Conservation (phyloP, 2,329 filamentous ascomycete genomes). For the Phaeophleospora eucalypticola region DNA sequence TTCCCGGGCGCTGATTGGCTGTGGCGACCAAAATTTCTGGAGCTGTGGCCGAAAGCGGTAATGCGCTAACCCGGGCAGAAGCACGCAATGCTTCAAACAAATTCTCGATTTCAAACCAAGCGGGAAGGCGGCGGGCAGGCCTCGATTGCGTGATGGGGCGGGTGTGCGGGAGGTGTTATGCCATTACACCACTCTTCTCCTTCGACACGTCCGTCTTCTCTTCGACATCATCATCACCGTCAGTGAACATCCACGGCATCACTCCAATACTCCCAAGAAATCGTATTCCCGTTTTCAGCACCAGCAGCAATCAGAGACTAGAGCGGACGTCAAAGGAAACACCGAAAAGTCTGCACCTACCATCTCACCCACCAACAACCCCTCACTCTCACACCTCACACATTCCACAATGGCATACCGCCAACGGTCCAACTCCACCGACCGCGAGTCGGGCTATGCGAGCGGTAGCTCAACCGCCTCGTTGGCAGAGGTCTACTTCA, state of each 20-base stretch:
- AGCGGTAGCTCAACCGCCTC: constrained; percentile 60
- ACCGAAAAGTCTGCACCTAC: constrained; percentile 4
- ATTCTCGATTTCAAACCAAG: background rate
- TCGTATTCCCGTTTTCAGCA: too few relatives aligned
- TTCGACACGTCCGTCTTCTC: background rate
- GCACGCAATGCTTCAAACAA: background rate
- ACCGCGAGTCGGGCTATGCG: constrained; percentile 79
- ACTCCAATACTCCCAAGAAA: background rate
- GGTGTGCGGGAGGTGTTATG: background rate
- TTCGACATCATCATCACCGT: background rate
- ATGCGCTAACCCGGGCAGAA: background rate
- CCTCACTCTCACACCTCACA: background rate
- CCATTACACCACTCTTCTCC: background rate
- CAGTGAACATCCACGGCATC: background rate
- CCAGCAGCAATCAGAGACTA: background rate
- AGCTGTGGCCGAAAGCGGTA: background rate
- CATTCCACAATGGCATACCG: constrained; percentile 15
- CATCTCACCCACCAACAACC: too few relatives aligned
- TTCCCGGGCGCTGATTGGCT: constrained; percentile 2
- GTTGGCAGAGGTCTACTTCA: constrained; percentile 78
- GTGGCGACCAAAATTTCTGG: background rate
- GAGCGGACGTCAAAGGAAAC: background rate
- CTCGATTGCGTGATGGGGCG: background rate
- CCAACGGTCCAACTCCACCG: constrained; percentile 26
- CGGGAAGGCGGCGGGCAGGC: too few relatives aligned